Conservation (phyloP, 2,329 filamentous ascomycete species). For the Cyanodermella asteris region DNA sequence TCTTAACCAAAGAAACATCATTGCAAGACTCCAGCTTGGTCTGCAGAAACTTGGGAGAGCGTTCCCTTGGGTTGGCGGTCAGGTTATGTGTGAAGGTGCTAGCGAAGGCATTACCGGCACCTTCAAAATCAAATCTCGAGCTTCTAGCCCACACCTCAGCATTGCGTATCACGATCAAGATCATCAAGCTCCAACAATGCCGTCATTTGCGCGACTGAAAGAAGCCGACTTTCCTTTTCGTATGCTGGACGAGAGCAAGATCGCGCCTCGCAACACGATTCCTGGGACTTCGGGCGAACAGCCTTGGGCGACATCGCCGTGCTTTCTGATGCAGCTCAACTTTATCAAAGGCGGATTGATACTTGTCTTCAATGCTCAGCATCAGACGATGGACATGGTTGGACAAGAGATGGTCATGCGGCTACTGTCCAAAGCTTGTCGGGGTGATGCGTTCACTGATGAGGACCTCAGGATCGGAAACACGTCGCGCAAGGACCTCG, state of each 20-base stretch:
- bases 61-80: constrained; percentile 28
- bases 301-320: constrained; percentile 14
- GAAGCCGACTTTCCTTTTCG: constrained; percentile 21
- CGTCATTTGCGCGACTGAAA: constrained; percentile 15
- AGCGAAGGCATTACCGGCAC: constrained; percentile 12
- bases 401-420: constrained; percentile 26
- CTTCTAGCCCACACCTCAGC: constrained; percentile 14
- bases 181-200: constrained; percentile 22
- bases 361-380: constrained; percentile 26
- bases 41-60: constrained; percentile 16
- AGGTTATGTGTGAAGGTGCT: constrained; percentile 17
- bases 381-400: constrained; percentile 29
- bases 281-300: constrained; percentile 10
- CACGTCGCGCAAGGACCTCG: constrained; percentile 14
- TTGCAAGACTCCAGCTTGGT: constrained; percentile 15
- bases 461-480: constrained; percentile 26
- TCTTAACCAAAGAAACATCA: constrained; percentile 10
- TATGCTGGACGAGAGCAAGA: constrained; percentile 25
- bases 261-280: constrained; percentile 22
- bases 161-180: too few relatives aligned
- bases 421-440: constrained; percentile 28
- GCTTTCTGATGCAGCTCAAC: constrained; percentile 27
- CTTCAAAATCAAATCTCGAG: constrained; percentile 19
- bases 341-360: constrained; percentile 28
- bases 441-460: constrained; percentile 20